Evolutionary conservation across 2,329 filamentous ascomycete species (phyloP).

Genomic region (Diaporthe velutina): DNA sequence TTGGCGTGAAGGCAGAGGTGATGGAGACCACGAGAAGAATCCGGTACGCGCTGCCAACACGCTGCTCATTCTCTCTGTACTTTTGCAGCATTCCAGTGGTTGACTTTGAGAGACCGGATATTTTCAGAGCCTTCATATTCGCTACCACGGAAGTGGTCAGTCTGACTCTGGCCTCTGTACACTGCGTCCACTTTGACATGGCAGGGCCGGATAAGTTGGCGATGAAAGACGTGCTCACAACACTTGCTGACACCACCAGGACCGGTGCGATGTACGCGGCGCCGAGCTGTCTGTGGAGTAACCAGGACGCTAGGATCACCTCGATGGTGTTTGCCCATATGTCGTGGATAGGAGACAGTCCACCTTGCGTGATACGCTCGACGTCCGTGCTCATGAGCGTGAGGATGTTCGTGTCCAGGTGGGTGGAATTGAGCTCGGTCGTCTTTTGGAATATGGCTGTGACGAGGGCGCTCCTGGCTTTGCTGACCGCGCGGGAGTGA

Average conservation of each 20-base stretch:
- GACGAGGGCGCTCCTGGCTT: conserved; percentile 47
- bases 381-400: conserved; percentile 46
- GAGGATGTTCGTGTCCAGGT: conserved; percentile 36
- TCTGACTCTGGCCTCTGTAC: conserved; percentile 39
- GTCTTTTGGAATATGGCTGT: conserved; percentile 51
- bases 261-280: conserved; percentile 30
- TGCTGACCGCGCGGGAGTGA: conserved; percentile 40
- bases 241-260: conserved; percentile 39
- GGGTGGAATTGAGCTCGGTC: conserved; percentile 42
- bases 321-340: conserved; percentile 42
- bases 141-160: conserved; percentile 40
- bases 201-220: conserved; percentile 48
- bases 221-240: conserved; percentile 43
- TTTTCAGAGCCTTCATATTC: conserved; percentile 35
- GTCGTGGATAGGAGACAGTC: conserved; percentile 34
- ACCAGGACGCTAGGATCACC: conserved; percentile 36
- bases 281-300: conserved; percentile 38
- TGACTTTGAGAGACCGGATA: conserved; percentile 37
- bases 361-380: conserved; percentile 41
- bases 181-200: conserved; percentile 45
- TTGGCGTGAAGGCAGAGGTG: conserved; percentile 39
- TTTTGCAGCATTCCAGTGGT: conserved; percentile 48
- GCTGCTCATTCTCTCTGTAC: conserved; percentile 48
- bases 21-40: conserved; percentile 39
- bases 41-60: conserved; percentile 46